These are phyloP conservation scores for Erysimum cheiri DNA, from an alignment of 441 rosid genomes.

Conservation along the genomic window DNA sequence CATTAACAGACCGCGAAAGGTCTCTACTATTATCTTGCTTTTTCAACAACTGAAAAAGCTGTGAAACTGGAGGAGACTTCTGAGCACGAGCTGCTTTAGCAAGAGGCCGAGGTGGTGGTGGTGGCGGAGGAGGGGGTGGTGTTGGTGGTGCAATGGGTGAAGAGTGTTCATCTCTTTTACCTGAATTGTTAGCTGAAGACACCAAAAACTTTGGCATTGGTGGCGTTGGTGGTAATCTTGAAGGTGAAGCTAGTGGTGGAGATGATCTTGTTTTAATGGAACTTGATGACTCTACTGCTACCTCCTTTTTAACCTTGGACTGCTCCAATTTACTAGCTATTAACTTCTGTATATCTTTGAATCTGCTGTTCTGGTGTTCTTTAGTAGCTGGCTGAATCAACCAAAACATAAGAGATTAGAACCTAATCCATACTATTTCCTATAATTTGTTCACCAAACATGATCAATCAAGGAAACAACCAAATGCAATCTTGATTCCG, in stretches of 20 bases:
- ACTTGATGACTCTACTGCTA: constrained; percentile 48
- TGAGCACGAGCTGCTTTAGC: constrained; percentile 57
- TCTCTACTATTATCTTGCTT: constrained; percentile 64
- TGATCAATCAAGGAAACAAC: not conserved
- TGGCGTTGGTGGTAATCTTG: constrained; percentile 56
- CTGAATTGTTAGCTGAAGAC: constrained; percentile 46
- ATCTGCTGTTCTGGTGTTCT: constrained; percentile 59
- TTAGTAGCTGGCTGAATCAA: constrained; percentile 50
- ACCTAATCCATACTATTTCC: no score
- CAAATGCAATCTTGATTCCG: not conserved
- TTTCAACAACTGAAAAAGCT: constrained; percentile 53
- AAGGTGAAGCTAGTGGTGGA: constrained; percentile 60
- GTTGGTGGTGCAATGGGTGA: constrained; percentile 51
- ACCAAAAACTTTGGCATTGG: constrained; percentile 55
- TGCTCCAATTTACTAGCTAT: constrained; percentile 71
- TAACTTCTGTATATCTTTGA: constrained; percentile 74
- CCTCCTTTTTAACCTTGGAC: constrained; percentile 53
- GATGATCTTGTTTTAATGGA: constrained; percentile 47
- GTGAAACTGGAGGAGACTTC: constrained; percentile 58
- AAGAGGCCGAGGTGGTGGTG: constrained; percentile 58
- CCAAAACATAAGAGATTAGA: constrained; percentile 27
- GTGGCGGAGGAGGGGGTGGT: constrained; percentile 71
- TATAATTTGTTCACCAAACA: no score
- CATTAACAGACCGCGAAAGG: constrained; percentile 44
- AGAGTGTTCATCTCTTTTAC: constrained; percentile 36